A percentile compares a stretch with the other conserved stretches of the same genome.
Conservation (phyloP, 2,329 filamentous ascomycete genomes). For the Penicillium sp. region DNA sequence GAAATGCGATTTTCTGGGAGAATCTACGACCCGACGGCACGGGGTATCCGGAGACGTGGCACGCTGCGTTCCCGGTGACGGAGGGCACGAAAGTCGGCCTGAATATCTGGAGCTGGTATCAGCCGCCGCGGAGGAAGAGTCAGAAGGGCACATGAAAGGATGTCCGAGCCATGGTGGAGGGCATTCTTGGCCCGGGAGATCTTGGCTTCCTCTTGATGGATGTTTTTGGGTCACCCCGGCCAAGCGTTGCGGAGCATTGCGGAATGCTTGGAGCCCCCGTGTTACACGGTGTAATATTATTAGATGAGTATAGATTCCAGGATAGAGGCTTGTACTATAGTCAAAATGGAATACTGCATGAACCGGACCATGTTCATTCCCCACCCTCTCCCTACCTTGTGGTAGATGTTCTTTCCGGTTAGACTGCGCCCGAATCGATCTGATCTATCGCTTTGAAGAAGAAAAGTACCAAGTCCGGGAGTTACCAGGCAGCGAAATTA, state of each 20-base stretch:
- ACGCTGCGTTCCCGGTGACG: constrained; percentile 56
- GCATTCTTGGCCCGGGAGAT: not conserved
- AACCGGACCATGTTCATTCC: not conserved
- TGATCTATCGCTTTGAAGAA: not conserved
- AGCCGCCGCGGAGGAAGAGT: constrained; percentile 32
- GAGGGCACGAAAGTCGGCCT: constrained; percentile 56
- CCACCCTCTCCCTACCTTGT: not conserved
- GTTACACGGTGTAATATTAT: not conserved
- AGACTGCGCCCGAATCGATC: not conserved
- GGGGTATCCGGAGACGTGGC: constrained; percentile 57
- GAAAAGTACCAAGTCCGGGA: not conserved
- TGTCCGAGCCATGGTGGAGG: not conserved
- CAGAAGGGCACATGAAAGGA: not conserved
- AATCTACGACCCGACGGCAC: constrained; percentile 54
- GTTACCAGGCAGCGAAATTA: not conserved
- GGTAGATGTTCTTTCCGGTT: not conserved
- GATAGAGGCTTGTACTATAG: not conserved
- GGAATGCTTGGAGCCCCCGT: constrained; percentile 1
- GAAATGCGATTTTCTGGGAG: constrained; percentile 61
- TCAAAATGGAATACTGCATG: not conserved
- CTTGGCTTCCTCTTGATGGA: not conserved
- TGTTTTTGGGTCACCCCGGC: not conserved
- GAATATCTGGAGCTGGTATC: constrained; percentile 63
- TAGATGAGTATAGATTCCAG: not conserved
- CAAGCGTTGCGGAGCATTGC: constrained; percentile 1